Evolutionary conservation across 2,329 filamentous ascomycete genomes (phyloP), one percentile per base, ranked within the genome.

Genomic region (Pyrenochaeta sp.): DNA sequence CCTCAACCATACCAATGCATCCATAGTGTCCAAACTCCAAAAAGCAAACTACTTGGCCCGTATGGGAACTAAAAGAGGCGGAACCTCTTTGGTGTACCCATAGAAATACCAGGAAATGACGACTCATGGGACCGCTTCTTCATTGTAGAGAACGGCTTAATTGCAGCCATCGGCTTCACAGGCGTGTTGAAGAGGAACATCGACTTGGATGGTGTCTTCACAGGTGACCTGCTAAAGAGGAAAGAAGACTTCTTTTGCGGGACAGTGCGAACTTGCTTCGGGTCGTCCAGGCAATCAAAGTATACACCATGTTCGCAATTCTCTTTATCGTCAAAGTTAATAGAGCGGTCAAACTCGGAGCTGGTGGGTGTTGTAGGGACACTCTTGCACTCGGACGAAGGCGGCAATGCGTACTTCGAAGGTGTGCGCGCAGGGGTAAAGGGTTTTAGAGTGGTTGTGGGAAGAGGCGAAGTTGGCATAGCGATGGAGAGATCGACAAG

Each of bases 181-280:
- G 71, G 65, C 9, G 64, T 66, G 20, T 67, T 51, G n/a, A 47
- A 47, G 20, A 73, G 66, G 40, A 62, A 64, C 30, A 52, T 63
- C 15, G 82, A 79, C 65, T 85, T 85, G 0, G 82, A 81, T 1
- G 83, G 83, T 1, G 83, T 85, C 64, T 82, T 69, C 44, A 70
- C 79, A 50, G 83, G 82, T 2, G 81, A 75, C 73, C 72, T 55
- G 73, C 71, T 32, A 29, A 68, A 54, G 9, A 68, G 56, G 45
- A 62, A 64, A 23, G 57, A 54, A 4, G 64, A 58, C 53, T 66
- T 69, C 57, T 66, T 69, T 35, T 66, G 58, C 1, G 63, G 66
- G 15, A 59, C 54, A 15, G 66, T 64, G 74, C 77, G 56, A 77
- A 77, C 20, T 77, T 69, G 56, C 78, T 82, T 17, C 15, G 52